These are phyloP conservation scores for Lachnellula arida DNA, from an alignment of 2,329 filamentous ascomycete genomes.

Conservation along the genomic window DNA sequence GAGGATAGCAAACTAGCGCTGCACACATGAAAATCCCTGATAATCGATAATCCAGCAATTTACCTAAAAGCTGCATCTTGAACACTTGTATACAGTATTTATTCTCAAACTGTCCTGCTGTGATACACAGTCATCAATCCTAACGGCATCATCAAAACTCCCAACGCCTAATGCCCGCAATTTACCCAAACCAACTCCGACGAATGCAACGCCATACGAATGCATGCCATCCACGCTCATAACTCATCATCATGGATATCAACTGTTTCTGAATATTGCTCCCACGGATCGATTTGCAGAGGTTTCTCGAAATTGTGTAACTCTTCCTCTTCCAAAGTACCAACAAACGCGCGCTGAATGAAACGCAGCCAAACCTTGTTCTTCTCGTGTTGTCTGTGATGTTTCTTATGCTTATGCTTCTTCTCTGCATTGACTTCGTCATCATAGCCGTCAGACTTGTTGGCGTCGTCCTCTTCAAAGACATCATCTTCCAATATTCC, in stretches of 20 bases:
- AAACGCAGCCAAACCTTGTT: constrained; percentile 77
- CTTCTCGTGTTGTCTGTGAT: constrained; percentile 49
- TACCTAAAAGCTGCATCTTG: background rate
- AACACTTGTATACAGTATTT: background rate
- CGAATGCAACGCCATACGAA: background rate
- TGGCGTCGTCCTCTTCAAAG: constrained; percentile 20
- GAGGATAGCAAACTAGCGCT: no score
- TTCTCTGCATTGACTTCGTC: constrained; percentile 28
- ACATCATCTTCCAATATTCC: constrained; percentile 19
- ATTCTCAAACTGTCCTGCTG: background rate
- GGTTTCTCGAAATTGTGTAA: constrained; percentile 38
- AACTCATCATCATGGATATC: constrained; percentile 11
- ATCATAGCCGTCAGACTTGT: constrained; percentile 26
- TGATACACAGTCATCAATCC: background rate
- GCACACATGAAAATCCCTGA: no score
- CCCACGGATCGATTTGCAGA: background rate
- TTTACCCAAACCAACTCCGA: constrained; percentile 5
- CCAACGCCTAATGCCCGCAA: constrained; percentile 4
- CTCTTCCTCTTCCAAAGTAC: constrained; percentile 62
- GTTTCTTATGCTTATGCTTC: constrained; percentile 41
- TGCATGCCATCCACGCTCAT: background rate
- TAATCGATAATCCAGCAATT: background rate
- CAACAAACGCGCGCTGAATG: constrained; percentile 72
- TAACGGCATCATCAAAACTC: background rate
- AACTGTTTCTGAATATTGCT: background rate